Evolutionary conservation across 352 stramenopile species (phyloP), one percentile per base, ranked within the genome.

Genomic region (Globisporangium nodosum): DNA sequence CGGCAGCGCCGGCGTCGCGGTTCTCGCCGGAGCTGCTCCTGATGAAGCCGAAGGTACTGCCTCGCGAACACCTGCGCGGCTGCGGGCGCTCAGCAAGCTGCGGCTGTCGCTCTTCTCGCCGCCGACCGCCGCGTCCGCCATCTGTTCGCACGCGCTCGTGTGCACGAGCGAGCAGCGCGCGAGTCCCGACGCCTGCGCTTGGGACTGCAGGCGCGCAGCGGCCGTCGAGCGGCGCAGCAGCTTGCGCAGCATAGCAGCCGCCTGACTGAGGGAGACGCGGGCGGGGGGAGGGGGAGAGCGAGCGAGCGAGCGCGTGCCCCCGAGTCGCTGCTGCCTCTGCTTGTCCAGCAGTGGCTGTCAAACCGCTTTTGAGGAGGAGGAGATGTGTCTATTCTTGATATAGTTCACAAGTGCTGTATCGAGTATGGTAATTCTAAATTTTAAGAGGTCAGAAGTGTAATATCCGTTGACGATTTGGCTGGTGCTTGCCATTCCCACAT

Each of bases 141-240:
- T 53, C n/a, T 61, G 47, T 20, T 65, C 59, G 39, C 52, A 60
- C 27, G 60, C 60, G 42, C 56, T 65, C 43, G 60, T 65, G 46
- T 65, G 60, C 15, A 65, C 49, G 13, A 56, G 33, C 21, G 54
- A 42, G n/a, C 58, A 24, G 18, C n/a, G 52, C 20, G 39, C 18
- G 43, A 53, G 3, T 30, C 12, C 27, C 47, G 8, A 47, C 56
- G 60, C 31, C 24, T 42, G 16, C 20, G 58, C 18, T n/a, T 53
- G 13, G 31, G 57, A 3, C 18, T 58, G 54, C 39, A 60, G n/a
- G 8, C 39, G 54, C 52, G 48, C 31, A 8, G 52, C 39, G 5
- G 53, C 21, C 15, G 60, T 42, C 7, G 60, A 65, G 21, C 60
- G 47, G 21, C 54, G 60, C 53, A 65, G 33, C 18, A 65, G 37